phyloP scores from a whole-genome alignment of 345 rosid genomes.

The Populus euphratica region DNA sequence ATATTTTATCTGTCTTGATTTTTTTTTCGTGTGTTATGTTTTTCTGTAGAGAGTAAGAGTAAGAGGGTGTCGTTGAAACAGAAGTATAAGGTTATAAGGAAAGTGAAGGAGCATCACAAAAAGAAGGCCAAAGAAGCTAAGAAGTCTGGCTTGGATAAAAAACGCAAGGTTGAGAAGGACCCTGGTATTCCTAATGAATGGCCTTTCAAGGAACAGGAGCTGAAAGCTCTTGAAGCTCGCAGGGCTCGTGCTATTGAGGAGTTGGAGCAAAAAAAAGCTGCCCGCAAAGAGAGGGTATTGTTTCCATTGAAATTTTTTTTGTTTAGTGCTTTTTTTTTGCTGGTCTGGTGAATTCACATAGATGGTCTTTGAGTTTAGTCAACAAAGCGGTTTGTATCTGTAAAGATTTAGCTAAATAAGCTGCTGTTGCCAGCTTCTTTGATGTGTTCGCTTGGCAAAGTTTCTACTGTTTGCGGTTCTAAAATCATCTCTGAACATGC shows the following conservation, averaged over 20 bases:
- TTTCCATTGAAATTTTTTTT: not conserved
- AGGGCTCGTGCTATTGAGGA: conserved; percentile 87
- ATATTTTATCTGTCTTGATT: not conserved
- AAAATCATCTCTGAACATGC: no score
- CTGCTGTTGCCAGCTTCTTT: no score
- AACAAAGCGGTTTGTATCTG: no score
- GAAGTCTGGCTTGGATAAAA: conserved; percentile 55
- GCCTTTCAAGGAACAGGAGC: conserved; percentile 98
- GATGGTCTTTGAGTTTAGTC: not conserved
- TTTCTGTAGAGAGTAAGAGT: conserved; percentile 79
- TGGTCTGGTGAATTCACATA: not conserved
- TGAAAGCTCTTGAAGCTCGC: conserved; percentile 81
- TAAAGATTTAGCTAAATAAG: no score
- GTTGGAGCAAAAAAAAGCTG: conserved; percentile 77
- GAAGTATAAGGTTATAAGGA: conserved; percentile 80
- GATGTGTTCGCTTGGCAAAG: no score
- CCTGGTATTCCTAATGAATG: conserved; percentile 96
- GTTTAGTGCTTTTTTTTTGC: not conserved
- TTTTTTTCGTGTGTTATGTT: not conserved
- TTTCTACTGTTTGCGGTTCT: no score
- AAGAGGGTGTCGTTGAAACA: conserved; percentile 76
- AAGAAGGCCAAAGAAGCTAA: conserved; percentile 97
- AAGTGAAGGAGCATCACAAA: conserved; percentile 91
- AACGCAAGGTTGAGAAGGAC: conserved; percentile 77
- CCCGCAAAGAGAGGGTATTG: conserved; percentile 84